A percentile compares a stretch with the other conserved stretches of the same genome.
phyloP scores from a whole-genome alignment of 768 basidiomycete species.

The Coprinopsis marcescibilis region DNA sequence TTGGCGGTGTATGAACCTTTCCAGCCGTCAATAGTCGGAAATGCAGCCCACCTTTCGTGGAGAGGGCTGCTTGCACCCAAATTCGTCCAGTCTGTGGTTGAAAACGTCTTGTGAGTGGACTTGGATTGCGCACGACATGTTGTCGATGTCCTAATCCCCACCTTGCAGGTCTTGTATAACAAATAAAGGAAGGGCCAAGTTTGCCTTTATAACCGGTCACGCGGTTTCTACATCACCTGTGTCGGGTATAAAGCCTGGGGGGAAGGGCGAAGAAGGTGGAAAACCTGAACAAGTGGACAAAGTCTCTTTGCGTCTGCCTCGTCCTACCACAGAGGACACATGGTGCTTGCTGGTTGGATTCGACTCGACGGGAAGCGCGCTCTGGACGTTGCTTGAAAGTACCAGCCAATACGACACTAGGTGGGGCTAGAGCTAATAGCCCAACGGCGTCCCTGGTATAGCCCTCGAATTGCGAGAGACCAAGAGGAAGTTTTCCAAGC shows the following conservation, averaged over 20 bases:
- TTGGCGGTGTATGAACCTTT: conserved; percentile 62
- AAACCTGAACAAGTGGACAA: too few species aligned
- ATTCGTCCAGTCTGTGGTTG: conserved; percentile 51
- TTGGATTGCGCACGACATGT: neutral
- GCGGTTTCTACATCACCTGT: conserved; percentile 37
- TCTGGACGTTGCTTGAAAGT: conserved; percentile 44
- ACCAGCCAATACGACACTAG: conserved; percentile 33
- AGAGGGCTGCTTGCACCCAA: conserved; percentile 44
- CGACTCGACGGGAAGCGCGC: conserved; percentile 8
- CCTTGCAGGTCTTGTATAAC: conserved; percentile 7
- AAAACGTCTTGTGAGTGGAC: conserved; percentile 34
- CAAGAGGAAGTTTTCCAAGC: neutral
- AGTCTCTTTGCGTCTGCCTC: conserved; percentile 37
- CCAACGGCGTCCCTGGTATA: too few species aligned
- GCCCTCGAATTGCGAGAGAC: too few species aligned
- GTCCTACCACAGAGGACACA: conserved; percentile 49
- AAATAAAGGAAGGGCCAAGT: conserved; percentile 15
- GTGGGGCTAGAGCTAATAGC: conserved; percentile 30
- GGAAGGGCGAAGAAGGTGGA: conserved; percentile 10
- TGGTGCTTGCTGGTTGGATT: conserved; percentile 37
- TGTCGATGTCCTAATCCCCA: neutral
- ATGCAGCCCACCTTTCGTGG: conserved; percentile 55
- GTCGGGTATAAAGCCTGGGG: conserved; percentile 37
- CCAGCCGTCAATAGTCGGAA: conserved; percentile 34
- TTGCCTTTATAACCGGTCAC: conserved; percentile 42